Evolutionary conservation across 192 early-diverging fungal genomes (phyloP).

Genomic region (Coemansia sp.): DNA sequence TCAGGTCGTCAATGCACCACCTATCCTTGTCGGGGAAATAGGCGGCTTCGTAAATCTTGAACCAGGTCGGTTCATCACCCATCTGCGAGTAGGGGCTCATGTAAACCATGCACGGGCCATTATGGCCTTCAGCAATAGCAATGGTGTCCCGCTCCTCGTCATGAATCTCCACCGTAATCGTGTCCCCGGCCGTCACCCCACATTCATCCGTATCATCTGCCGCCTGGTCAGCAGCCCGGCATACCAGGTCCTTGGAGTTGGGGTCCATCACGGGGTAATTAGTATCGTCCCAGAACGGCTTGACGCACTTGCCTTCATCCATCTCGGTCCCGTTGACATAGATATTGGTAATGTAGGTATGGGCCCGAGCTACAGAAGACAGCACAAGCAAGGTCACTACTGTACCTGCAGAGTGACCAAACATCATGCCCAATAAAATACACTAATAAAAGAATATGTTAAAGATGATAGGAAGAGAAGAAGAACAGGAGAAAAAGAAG

Average conservation of each 20-base stretch:
- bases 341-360: conserved; percentile 12
- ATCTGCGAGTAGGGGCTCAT: conserved; percentile 1
- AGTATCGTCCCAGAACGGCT: conserved; percentile 2
- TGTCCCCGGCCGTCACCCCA: conserved; percentile 3
- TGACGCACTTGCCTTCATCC: conserved; percentile 17
- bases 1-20: conserved; percentile 6
- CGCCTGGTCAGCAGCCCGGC: conserved; percentile 1
- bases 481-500: too few relatives aligned
- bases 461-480: too few relatives aligned
- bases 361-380: too few relatives aligned
- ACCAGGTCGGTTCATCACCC: background rate
- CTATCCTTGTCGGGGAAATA: background rate
- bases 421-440: too few relatives aligned
- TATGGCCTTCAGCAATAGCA: background rate
- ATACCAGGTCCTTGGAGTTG: conserved; percentile 1
- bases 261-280: conserved; percentile 10
- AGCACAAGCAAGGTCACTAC: too few relatives aligned
- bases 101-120: conserved; percentile 1
- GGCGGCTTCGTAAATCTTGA: conserved; percentile 7
- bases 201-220: background rate
- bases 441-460: too few relatives aligned
- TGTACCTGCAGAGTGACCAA: too few relatives aligned
- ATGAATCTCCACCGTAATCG: conserved; percentile 8
- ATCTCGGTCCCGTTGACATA: conserved; percentile 5
- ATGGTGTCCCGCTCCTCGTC: background rate